A percentile compares a stretch with the other conserved stretches of the same genome.
Conservation (phyloP, 2,329 filamentous ascomycete species). For the Xylariaceae sp. region DNA sequence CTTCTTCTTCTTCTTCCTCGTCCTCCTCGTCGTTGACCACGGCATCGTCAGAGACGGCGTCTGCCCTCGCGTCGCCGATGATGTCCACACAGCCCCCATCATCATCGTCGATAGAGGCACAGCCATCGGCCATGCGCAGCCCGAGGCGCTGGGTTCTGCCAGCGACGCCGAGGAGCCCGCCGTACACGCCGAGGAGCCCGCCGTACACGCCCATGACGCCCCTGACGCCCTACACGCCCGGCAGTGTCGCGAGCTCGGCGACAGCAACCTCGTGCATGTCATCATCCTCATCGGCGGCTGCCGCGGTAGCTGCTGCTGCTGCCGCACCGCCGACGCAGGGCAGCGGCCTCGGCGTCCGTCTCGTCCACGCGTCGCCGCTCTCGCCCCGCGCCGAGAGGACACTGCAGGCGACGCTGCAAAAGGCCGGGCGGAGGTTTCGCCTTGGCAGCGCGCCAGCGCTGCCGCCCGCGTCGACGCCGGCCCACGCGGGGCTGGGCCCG, state of each 20-base stretch:
- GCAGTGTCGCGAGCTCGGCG: constrained; percentile 23
- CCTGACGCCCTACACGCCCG: constrained; percentile 40
- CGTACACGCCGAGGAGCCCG: constrained; percentile 35
- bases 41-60: constrained; percentile 8
- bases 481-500: constrained; percentile 37
- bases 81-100: constrained; percentile 15
- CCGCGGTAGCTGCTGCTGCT: too few relatives aligned
- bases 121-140: constrained; percentile 14
- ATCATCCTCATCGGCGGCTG: constrained; percentile 9
- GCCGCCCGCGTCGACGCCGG: constrained; percentile 33
- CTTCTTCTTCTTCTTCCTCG: constrained; percentile 15
- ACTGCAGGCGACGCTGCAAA: constrained; percentile 40
- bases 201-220: constrained; percentile 39
- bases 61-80: constrained; percentile 11
- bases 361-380: constrained; percentile 41
- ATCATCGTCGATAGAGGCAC: too few relatives aligned
- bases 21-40: constrained; percentile 11
- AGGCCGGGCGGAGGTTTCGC: constrained; percentile 43
- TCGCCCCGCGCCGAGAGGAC: constrained; percentile 39
- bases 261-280: constrained; percentile 27
- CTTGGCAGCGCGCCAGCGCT: constrained; percentile 23
- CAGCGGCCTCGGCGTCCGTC: constrained; percentile 38
- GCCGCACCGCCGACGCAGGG: constrained; percentile 8
- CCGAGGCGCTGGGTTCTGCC: constrained; percentile 22
- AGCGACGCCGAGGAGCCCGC: constrained; percentile 31